phyloP scores from a whole-genome alignment of 345 rosid genomes.

The Ceriops tagal region DNA sequence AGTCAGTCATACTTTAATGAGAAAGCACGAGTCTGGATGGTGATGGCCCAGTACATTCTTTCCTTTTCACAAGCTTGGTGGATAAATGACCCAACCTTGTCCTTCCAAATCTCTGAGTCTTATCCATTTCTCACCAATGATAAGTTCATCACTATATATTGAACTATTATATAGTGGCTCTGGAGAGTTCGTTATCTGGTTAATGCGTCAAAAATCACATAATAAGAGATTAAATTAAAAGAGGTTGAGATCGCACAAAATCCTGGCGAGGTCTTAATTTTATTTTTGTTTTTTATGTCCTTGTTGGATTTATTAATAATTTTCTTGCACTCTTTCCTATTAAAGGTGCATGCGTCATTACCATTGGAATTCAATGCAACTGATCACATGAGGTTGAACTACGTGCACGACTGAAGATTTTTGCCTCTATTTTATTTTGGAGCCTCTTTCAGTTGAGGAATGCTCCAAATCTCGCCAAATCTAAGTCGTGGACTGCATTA shows the following conservation, averaged over 20 bases:
- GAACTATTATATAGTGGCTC: too few species aligned
- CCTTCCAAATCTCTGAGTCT: conserved; percentile 2
- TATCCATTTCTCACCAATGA: not conserved
- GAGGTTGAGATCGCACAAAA: not conserved
- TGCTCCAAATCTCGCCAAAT: conserved; percentile 1
- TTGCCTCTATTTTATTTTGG: not conserved
- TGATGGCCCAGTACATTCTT: not conserved
- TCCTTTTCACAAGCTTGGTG: not conserved
- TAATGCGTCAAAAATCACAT: too few species aligned
- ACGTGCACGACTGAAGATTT: not conserved
- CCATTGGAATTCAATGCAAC: not conserved
- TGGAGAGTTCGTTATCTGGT: too few species aligned
- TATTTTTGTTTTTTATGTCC: not conserved
- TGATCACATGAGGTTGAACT: not conserved
- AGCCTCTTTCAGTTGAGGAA: not conserved
- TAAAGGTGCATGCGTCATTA: conserved; percentile 16
- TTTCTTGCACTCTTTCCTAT: not conserved
- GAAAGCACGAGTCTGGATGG: not conserved
- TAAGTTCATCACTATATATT: conserved; percentile 8
- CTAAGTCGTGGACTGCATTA: not conserved
- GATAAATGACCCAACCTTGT: conserved; percentile 17
- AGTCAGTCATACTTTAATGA: not conserved
- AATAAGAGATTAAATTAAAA: not conserved
- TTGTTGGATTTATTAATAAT: not conserved
- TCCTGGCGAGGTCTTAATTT: conserved; percentile 14